phyloP scores from a whole-genome alignment of 2,329 filamentous ascomycete species.

The Byssothecium circinans region DNA sequence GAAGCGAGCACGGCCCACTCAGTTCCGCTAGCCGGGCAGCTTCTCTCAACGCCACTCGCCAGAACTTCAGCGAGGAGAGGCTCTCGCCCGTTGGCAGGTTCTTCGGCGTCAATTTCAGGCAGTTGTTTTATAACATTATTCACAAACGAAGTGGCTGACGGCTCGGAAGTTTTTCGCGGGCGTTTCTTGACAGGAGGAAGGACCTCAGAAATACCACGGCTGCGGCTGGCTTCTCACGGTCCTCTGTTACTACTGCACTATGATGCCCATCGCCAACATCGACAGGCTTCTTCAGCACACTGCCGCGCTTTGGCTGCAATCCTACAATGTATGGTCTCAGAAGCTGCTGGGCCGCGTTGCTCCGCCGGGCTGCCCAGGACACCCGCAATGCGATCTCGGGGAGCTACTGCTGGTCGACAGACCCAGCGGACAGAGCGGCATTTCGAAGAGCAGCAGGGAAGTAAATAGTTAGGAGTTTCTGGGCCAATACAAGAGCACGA shows the following conservation, averaged over 20 bases:
- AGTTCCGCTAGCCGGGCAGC: not conserved
- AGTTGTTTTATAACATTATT: not conserved
- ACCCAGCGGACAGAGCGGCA: too few relatives aligned
- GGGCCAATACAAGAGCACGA: not conserved
- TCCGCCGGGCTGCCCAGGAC: not conserved
- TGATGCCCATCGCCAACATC: too few relatives aligned
- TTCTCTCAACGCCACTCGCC: not conserved
- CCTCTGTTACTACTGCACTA: too few relatives aligned
- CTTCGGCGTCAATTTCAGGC: not conserved
- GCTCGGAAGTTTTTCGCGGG: not conserved
- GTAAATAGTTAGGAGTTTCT: not conserved
- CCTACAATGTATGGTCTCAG: too few relatives aligned
- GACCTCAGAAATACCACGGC: too few relatives aligned
- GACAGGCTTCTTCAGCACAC: too few relatives aligned
- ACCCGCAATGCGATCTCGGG: too few relatives aligned
- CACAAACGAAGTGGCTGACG: not conserved
- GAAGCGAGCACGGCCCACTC: constrained; percentile 18
- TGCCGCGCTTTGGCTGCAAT: too few relatives aligned
- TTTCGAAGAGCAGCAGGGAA: not conserved
- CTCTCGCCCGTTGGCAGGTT: constrained; percentile 2
- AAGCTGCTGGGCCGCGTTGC: not conserved
- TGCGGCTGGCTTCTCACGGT: too few relatives aligned
- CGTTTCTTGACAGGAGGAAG: too few relatives aligned
- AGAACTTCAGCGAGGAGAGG: constrained; percentile 1
- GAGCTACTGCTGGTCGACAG: too few relatives aligned